Conservation (phyloP, 2,329 filamentous ascomycete species). For the Aspergillus amoenus region DNA sequence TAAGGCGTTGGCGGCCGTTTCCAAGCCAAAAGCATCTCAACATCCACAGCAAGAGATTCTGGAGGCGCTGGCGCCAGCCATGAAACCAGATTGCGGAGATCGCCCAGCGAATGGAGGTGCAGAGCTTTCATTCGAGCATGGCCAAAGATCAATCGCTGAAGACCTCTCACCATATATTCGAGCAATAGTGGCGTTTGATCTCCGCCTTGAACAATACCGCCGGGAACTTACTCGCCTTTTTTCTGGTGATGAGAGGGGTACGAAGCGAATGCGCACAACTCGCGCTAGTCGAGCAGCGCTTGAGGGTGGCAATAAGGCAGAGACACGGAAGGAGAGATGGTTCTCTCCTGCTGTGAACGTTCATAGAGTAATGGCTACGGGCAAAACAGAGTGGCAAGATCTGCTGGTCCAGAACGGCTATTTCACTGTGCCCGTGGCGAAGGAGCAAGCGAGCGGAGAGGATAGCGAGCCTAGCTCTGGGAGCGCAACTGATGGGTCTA, state of each 20-base stretch:
- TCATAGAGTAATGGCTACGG: conserved; percentile 65
- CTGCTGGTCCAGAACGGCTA: conserved; percentile 33
- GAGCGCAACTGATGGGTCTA: conserved; percentile 18
- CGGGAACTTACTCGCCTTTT: conserved; percentile 62
- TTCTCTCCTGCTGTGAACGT: conserved; percentile 65
- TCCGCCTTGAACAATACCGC: conserved; percentile 67
- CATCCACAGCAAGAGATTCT: conserved; percentile 44
- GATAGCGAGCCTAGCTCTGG: conserved; percentile 19
- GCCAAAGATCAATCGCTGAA: conserved; percentile 62
- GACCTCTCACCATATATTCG: conserved; percentile 93
- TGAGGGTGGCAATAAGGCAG: conserved; percentile 69
- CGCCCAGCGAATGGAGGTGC: conserved; percentile 34
- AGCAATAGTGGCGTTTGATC: conserved; percentile 75
- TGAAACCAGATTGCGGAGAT: conserved; percentile 37
- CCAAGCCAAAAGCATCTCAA: conserved; percentile 14
- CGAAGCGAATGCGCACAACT: conserved; percentile 68
- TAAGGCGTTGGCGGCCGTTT: conserved; percentile 31
- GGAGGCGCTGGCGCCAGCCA: conserved; percentile 54
- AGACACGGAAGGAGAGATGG: conserved; percentile 69
- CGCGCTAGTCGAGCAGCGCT: conserved; percentile 73
- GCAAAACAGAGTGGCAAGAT: conserved; percentile 45
- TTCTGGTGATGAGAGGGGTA: conserved; percentile 54
- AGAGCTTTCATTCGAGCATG: conserved; percentile 74
- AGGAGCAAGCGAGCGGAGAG: conserved; percentile 14
- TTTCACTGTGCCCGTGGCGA: conserved; percentile 26